Evolutionary conservation across 1,284 basidiomycete species (phyloP).

Genomic region (Apiotrichum gamsii): DNA sequence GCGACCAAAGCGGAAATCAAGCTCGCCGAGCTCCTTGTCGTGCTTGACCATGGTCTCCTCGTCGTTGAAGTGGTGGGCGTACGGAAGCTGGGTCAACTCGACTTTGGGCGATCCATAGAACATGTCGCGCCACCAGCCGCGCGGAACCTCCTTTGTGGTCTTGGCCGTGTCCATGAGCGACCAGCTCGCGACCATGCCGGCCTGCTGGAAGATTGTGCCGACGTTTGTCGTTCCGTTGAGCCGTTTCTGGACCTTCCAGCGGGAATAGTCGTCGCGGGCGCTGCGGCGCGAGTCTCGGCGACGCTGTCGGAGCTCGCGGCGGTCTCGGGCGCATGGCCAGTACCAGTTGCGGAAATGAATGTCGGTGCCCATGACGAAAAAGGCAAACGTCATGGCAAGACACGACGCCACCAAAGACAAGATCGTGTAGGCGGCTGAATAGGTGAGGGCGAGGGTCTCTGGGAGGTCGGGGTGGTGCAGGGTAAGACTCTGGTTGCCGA

Average conservation of each 20-base stretch:
- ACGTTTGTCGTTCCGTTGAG: conserved; percentile 20
- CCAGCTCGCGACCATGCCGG: conserved; percentile 33
- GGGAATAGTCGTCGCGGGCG: conserved; percentile 25
- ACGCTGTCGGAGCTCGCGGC: no score
- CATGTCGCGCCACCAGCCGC: conserved; percentile 3
- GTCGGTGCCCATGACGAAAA: conserved; percentile 49
- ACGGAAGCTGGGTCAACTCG: neutral
- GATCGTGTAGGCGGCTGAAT: conserved; percentile 47
- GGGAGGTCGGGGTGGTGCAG: conserved; percentile 39
- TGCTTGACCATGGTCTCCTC: conserved; percentile 20
- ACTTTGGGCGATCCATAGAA: neutral
- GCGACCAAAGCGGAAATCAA: conserved; percentile 39
- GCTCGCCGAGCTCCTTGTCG: conserved; percentile 35
- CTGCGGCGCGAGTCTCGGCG: no score
- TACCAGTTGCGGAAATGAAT: conserved; percentile 20
- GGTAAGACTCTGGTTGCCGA: conserved; percentile 49
- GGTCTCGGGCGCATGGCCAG: conserved; percentile 27
- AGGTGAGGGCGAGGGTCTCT: conserved; percentile 39
- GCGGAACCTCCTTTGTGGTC: neutral
- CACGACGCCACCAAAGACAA: conserved; percentile 48
- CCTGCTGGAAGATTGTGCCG: conserved; percentile 27
- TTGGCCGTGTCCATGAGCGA: conserved; percentile 22
- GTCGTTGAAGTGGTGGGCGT: neutral
- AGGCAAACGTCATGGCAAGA: conserved; percentile 48
- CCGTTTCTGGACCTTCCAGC: conserved; percentile 29